Evolutionary conservation across 805 yeast genomes (phyloP).

Genomic region (Nakazawaea molendinolei): DNA sequence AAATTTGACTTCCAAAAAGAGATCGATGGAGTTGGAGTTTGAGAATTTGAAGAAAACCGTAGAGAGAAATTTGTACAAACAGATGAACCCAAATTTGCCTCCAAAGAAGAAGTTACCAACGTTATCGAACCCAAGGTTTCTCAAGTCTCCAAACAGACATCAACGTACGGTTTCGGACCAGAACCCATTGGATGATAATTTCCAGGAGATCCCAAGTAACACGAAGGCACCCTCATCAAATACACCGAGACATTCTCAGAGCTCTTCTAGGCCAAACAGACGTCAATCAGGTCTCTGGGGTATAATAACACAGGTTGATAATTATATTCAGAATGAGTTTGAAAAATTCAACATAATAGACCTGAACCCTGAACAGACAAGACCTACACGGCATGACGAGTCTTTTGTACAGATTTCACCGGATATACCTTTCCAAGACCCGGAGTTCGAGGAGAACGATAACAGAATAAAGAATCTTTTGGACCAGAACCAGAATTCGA

Average conservation of each 20-base stretch:
- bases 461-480: slow-evolving; percentile 10
- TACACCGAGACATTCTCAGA: background rate
- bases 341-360: slow-evolving; percentile 12
- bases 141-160: slow-evolving; percentile 5
- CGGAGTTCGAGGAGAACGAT: slow-evolving; percentile 9
- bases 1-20: slow-evolving; percentile 32
- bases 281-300: slow-evolving; percentile 10
- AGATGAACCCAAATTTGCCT: slow-evolving; percentile 21
- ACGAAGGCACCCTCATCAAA: background rate
- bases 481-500: slow-evolving; percentile 4
- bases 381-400: too few species aligned
- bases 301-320: slow-evolving; percentile 9
- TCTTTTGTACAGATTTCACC: slow-evolving; percentile 4
- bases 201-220: background rate
- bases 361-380: slow-evolving; percentile 10
- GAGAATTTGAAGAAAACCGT: slow-evolving; percentile 41
- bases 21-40: slow-evolving; percentile 41
- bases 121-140: slow-evolving; percentile 1
- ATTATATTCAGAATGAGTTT: slow-evolving; percentile 11
- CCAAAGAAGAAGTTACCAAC: background rate
- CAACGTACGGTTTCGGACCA: slow-evolving; percentile 8
- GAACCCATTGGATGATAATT: slow-evolving; percentile 12
- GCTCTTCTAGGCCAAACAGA: background rate
- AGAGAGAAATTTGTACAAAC: slow-evolving; percentile 38
- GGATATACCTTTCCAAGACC: background rate